These are phyloP conservation scores for Cercospora brassicicola DNA, from an alignment of 2,329 filamentous ascomycete species.

Conservation along the genomic window DNA sequence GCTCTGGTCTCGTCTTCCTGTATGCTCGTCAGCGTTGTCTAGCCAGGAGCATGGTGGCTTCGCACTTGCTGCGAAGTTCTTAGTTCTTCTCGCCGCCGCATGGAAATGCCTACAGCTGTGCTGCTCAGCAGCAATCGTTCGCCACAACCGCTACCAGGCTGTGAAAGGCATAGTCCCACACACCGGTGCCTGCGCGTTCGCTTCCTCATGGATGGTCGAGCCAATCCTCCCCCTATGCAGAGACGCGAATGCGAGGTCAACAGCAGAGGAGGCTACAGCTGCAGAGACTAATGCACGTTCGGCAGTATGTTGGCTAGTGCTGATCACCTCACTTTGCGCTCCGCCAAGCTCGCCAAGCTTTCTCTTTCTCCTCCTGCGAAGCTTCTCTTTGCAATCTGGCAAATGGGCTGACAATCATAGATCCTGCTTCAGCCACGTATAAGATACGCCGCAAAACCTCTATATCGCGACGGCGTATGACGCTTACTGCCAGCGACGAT, in stretches of 20 bases:
- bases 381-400: not conserved
- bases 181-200: not conserved
- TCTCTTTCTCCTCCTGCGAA: not conserved
- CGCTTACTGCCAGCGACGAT: not conserved
- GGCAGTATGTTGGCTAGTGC: not conserved
- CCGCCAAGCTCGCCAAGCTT: not conserved
- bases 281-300: not conserved
- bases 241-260: not conserved
- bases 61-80: not conserved
- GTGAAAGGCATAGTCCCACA: not conserved
- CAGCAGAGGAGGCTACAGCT: not conserved
- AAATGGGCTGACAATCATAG: not conserved
- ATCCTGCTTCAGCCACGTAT: not conserved
- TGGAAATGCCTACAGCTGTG: not conserved
- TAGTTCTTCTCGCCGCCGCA: not conserved
- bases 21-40: not conserved
- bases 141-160: not conserved
- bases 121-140: not conserved
- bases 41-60: not conserved
- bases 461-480: not conserved
- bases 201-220: not conserved
- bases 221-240: not conserved
- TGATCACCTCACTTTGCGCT: not conserved
- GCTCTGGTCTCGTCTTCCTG: not conserved
- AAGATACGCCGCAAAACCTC: not conserved